Conservation (phyloP, 2,329 filamentous ascomycete genomes). For the Aspergillus felis region DNA sequence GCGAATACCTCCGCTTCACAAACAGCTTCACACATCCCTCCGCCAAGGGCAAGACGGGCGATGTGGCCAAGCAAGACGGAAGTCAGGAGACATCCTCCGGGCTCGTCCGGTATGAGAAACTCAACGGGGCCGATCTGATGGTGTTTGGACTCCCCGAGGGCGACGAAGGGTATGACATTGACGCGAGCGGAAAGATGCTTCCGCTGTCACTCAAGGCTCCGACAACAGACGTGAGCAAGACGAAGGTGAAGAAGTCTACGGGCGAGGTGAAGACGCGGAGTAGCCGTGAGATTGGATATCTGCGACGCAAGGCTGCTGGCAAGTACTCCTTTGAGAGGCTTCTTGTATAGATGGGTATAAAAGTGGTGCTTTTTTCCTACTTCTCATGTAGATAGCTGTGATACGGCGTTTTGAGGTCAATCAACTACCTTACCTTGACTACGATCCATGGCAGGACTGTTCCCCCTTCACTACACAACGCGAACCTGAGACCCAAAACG, state of each 20-base stretch:
- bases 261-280: slow-evolving; percentile 69
- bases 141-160: slow-evolving; percentile 25
- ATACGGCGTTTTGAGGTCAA: neutral
- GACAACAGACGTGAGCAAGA: slow-evolving; percentile 39
- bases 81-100: slow-evolving; percentile 11
- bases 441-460: neutral
- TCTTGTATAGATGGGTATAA: slow-evolving; percentile 48
- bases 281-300: slow-evolving; percentile 68
- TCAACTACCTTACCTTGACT: neutral
- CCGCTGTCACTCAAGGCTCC: slow-evolving; percentile 69
- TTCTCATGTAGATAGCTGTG: neutral
- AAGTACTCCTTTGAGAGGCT: slow-evolving; percentile 81
- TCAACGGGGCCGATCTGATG: slow-evolving; percentile 38
- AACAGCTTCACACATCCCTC: slow-evolving; percentile 21
- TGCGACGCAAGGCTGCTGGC: slow-evolving; percentile 74
- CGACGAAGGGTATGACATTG: slow-evolving; percentile 29
- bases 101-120: slow-evolving; percentile 33
- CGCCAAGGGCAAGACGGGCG: slow-evolving; percentile 10
- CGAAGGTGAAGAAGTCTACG: slow-evolving; percentile 56
- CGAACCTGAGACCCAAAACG: neutral
- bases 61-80: slow-evolving; percentile 7
- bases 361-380: neutral
- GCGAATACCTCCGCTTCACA: slow-evolving; percentile 43
- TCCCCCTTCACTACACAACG: neutral
- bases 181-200: slow-evolving; percentile 48